phyloP scores from a whole-genome alignment of 2,329 filamentous ascomycete species.

The Epichloe uncinata region DNA sequence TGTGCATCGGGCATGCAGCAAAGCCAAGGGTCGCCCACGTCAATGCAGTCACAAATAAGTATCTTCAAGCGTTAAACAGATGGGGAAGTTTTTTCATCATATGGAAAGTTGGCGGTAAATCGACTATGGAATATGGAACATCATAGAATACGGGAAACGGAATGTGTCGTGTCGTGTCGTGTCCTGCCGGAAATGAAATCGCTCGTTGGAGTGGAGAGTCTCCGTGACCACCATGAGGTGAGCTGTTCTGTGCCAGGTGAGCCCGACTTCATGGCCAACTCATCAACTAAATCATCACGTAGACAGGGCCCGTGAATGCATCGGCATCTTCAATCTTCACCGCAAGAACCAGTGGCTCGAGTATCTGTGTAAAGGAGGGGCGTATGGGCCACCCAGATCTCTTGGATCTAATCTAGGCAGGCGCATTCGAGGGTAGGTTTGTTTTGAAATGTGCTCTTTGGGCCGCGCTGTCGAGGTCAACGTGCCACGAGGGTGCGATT shows the following conservation, averaged over 20 bases:
- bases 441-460: background rate
- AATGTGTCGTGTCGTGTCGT: background rate
- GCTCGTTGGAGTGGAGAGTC: background rate
- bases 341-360: background rate
- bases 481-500: background rate
- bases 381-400: background rate
- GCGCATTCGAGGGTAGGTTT: no score
- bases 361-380: background rate
- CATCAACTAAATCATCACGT: background rate
- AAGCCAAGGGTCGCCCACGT: background rate
- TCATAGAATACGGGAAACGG: no score
- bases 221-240: conserved; percentile 1
- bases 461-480: background rate
- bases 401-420: background rate
- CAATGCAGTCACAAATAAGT: background rate
- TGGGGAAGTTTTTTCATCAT: background rate
- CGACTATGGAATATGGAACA: background rate
- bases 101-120: background rate
- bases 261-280: background rate
- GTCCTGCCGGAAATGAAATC: background rate
- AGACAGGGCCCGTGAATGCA: background rate
- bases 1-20: background rate
- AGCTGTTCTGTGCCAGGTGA: background rate
- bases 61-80: background rate
- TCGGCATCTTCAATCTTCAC: conserved; percentile 1